Evolutionary conservation across 129 eudicot species (phyloP).

Genomic region (Logfia minima): DNA sequence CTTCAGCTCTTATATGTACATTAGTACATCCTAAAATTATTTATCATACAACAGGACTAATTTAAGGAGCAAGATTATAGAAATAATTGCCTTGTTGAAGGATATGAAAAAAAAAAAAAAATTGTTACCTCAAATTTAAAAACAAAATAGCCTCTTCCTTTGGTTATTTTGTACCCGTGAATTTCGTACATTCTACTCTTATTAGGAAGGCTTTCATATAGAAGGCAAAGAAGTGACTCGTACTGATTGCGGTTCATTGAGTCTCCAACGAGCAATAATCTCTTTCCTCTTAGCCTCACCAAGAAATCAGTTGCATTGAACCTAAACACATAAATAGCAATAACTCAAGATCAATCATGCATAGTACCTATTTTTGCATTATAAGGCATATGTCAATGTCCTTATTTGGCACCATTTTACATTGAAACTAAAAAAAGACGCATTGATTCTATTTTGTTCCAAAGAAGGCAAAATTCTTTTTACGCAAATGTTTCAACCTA

Average conservation of each 20-base stretch:
- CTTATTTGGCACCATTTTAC: background rate
- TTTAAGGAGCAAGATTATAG: background rate
- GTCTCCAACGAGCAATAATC: conserved; percentile 93
- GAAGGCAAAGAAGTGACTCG: conserved; percentile 86
- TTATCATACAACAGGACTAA: background rate
- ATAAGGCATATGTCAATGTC: background rate
- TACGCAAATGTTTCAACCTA: background rate
- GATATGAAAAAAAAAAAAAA: background rate
- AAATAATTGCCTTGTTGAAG: background rate
- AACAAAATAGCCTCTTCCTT: conserved; percentile 84
- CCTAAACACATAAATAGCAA: conserved; percentile 44
- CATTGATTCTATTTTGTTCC: background rate
- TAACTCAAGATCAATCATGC: conserved; percentile 11
- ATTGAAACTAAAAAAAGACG: background rate
- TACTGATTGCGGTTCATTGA: conserved; percentile 95
- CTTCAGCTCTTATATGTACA: background rate
- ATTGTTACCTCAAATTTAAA: conserved; percentile 81
- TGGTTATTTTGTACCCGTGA: conserved; percentile 79
- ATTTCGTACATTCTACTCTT: conserved; percentile 83
- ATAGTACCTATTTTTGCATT: background rate
- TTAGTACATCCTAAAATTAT: conserved; percentile 7
- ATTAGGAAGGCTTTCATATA: conserved; percentile 66
- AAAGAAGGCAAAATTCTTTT: background rate
- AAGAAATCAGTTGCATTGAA: conserved; percentile 83
- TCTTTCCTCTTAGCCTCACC: conserved; percentile 73